These are phyloP conservation scores for Aspergillus aculeatus DNA, from an alignment of 2,329 filamentous ascomycete genomes.

Conservation along the genomic window DNA sequence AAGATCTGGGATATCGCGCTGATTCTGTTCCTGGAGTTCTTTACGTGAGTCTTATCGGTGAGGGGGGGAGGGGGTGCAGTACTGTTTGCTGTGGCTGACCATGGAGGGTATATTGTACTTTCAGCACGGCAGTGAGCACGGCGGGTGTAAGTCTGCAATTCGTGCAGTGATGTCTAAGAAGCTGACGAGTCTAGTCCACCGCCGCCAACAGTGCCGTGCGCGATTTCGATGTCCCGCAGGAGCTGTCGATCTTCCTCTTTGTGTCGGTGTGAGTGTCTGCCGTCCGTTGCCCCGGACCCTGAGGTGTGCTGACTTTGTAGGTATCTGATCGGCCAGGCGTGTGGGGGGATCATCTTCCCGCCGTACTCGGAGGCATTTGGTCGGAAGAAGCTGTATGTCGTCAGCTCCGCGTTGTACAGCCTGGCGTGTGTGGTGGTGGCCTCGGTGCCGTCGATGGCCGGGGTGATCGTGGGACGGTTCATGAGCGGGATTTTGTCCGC, in stretches of 20 bases:
- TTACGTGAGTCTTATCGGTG: constrained; percentile 27
- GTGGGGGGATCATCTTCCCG: constrained; percentile 36
- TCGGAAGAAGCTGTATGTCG: constrained; percentile 37
- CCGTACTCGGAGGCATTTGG: constrained; percentile 42
- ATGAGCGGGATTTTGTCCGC: constrained; percentile 48
- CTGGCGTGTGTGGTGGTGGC: constrained; percentile 41
- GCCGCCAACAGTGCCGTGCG: constrained; percentile 27
- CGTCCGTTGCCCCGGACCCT: not conserved
- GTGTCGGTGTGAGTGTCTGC: constrained; percentile 18
- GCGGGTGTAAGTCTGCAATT: constrained; percentile 29
- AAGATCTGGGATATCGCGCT: constrained; percentile 31
- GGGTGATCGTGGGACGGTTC: constrained; percentile 44
- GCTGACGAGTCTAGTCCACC: constrained; percentile 25
- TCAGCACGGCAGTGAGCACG: constrained; percentile 37
- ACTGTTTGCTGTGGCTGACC: not conserved
- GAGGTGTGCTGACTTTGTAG: constrained; percentile 13
- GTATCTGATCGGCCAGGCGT: constrained; percentile 36
- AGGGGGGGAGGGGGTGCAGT: not conserved
- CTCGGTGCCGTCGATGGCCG: constrained; percentile 35
- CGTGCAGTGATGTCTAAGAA: no score
- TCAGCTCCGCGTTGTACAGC: constrained; percentile 30
- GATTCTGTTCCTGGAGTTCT: constrained; percentile 33
- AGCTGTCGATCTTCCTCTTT: constrained; percentile 33
- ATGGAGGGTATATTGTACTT: constrained; percentile 8
- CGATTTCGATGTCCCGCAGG: constrained; percentile 28